A percentile compares a stretch with the other conserved stretches of the same genome.
Evolutionary conservation across 2,329 filamentous ascomycete genomes (phyloP).

Genomic region (Fusarium albosuccineum): DNA sequence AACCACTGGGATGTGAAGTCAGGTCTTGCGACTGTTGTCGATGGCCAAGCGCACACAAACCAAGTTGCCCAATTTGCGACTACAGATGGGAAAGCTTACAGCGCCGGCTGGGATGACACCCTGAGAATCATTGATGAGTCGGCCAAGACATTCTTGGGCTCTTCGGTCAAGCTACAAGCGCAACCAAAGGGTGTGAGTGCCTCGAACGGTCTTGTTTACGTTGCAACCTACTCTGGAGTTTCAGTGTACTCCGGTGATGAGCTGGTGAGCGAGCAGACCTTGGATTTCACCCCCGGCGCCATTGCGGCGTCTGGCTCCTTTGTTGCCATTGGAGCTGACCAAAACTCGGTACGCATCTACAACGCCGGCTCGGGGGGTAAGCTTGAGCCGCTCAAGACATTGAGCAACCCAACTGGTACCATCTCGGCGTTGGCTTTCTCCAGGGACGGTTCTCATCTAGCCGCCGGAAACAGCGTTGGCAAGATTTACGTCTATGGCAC

Average conservation of each 20-base stretch:
- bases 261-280: constrained; percentile 69
- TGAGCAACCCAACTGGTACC: constrained; percentile 76
- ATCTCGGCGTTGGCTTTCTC: constrained; percentile 90
- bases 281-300: constrained; percentile 75
- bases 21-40: constrained; percentile 77
- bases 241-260: constrained; percentile 71
- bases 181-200: constrained; percentile 84
- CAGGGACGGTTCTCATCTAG: constrained; percentile 79
- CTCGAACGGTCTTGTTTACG: constrained; percentile 64
- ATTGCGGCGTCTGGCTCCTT: constrained; percentile 76
- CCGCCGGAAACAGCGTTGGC: constrained; percentile 84
- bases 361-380: constrained; percentile 65
- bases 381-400: constrained; percentile 66
- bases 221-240: constrained; percentile 68
- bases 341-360: constrained; percentile 83
- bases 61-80: constrained; percentile 83
- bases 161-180: constrained; percentile 74
- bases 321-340: constrained; percentile 81
- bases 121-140: constrained; percentile 82
- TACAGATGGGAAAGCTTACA: constrained; percentile 76
- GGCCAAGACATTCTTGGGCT: constrained; percentile 80
- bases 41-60: constrained; percentile 86
- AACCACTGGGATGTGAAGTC: constrained; percentile 83
- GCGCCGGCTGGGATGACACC: constrained; percentile 94
- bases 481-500: constrained; percentile 86